Conservation (phyloP, 805 yeast genomes). For the Torulaspora franciscae region DNA sequence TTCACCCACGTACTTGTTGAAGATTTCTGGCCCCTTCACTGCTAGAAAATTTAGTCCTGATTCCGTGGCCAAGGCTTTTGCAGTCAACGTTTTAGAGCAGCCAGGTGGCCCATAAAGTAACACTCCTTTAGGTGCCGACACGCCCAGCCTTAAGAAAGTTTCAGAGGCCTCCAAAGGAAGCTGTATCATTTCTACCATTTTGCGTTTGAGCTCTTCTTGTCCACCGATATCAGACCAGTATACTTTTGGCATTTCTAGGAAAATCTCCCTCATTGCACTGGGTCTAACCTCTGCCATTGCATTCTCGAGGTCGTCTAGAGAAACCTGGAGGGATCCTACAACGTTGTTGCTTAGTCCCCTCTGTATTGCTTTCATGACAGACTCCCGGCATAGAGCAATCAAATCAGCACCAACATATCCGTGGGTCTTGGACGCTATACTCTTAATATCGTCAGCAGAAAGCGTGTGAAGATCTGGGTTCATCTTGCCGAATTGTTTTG, state of each 20-base stretch:
- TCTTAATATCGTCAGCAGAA: conserved; percentile 49
- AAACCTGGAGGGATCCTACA: conserved; percentile 42
- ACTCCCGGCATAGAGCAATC: conserved; percentile 79
- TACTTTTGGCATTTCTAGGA: conserved; percentile 90
- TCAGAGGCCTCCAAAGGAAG: conserved; percentile 81
- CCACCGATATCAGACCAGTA: conserved; percentile 96
- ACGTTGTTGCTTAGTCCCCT: conserved; percentile 42
- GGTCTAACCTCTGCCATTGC: conserved; percentile 84
- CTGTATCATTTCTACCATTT: conserved; percentile 85
- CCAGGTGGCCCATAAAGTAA: conserved; percentile 97
- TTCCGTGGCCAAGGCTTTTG: conserved; percentile 93
- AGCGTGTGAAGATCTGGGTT: conserved; percentile 45
- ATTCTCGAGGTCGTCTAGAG: conserved; percentile 53
- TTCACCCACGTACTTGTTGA: conserved; percentile 94
- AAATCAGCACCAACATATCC: conserved; percentile 98
- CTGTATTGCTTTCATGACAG: conserved; percentile 78
- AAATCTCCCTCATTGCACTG: conserved; percentile 94
- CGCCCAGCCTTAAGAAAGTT: conserved; percentile 71
- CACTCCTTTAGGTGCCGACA: conserved; percentile 89
- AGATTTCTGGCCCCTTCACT: conserved; percentile 94
- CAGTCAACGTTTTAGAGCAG: conserved; percentile 91
- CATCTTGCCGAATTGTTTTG: conserved; percentile 51
- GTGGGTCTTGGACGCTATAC: conserved; percentile 74
- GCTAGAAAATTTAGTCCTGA: conserved; percentile 91
- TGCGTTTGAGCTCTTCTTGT: conserved; percentile 73